These are phyloP conservation scores for Trichophaea hybrida DNA, from an alignment of 2,329 filamentous ascomycete genomes.

Conservation along the genomic window DNA sequence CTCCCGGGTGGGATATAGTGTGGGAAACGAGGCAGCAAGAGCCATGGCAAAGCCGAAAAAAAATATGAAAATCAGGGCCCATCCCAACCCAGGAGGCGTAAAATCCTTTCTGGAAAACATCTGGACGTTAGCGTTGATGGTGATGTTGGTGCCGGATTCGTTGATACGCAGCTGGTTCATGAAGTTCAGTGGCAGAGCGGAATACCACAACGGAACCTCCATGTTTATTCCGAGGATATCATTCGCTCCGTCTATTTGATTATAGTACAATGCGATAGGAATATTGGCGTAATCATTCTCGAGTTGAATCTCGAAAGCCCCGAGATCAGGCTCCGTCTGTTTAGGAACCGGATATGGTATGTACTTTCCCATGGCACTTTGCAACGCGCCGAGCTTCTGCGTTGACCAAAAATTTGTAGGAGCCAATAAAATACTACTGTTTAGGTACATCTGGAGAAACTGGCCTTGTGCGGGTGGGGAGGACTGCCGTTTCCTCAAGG, in stretches of 20 bases:
- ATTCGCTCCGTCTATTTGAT: conserved; percentile 34
- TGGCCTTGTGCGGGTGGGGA: background rate
- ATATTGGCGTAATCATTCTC: background rate
- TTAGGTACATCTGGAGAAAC: too few relatives aligned
- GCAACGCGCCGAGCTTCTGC: too few relatives aligned
- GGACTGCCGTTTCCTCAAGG: background rate
- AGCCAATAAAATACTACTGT: too few relatives aligned
- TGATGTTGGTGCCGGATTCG: conserved; percentile 53
- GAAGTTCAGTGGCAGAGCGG: conserved; percentile 48
- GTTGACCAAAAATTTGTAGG: too few relatives aligned
- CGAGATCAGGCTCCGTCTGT: background rate
- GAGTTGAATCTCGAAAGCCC: background rate
- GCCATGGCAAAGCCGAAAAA: conserved; percentile 60
- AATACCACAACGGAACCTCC: conserved; percentile 50
- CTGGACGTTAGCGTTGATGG: conserved; percentile 45
- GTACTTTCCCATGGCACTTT: too few relatives aligned
- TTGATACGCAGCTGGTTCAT: conserved; percentile 42
- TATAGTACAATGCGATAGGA: conserved; percentile 36
- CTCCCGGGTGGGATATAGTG: conserved; percentile 77
- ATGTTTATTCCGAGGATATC: conserved; percentile 14
- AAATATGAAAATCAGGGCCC: conserved; percentile 36
- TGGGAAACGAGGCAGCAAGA: conserved; percentile 57
- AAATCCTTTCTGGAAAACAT: conserved; percentile 41
- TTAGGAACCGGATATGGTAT: too few relatives aligned
- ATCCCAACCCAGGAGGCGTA: conserved; percentile 2